Evolutionary conservation across 106 monocot genomes (phyloP).

Genomic region (Dendrobium huoshanense): DNA sequence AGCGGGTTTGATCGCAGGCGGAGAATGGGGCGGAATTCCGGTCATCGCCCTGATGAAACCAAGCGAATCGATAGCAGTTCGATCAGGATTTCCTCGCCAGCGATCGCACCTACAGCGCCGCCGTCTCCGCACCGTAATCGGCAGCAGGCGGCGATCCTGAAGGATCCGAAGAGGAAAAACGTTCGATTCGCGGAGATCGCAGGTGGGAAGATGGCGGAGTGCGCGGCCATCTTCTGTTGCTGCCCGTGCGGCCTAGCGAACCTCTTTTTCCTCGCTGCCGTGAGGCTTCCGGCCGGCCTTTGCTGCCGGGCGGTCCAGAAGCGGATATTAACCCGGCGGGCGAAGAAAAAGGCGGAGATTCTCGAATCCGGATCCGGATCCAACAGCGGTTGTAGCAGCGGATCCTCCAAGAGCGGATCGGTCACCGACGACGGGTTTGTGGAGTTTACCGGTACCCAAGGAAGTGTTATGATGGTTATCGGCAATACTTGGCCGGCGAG

Average conservation of each 20-base stretch:
- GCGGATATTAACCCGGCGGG: neutral
- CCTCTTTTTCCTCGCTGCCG: conserved; percentile 35
- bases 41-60: neutral
- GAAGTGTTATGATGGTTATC: conserved; percentile 32
- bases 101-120: too few relatives aligned
- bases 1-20: neutral
- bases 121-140: too few relatives aligned
- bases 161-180: neutral
- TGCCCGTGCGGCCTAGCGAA: conserved; percentile 43
- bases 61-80: neutral
- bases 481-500: conserved; percentile 20
- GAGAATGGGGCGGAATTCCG: neutral
- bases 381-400: neutral
- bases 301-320: conserved; percentile 24
- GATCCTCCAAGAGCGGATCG: neutral
- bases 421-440: conserved; percentile 9
- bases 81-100: neutral
- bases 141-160: neutral
- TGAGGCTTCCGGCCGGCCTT: conserved; percentile 39
- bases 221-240: conserved; percentile 59
- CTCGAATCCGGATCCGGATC: neutral
- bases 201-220: conserved; percentile 49
- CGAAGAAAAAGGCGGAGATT: conserved; percentile 1
- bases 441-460: conserved; percentile 12
- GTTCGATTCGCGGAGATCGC: conserved; percentile 2